Percentiles rank a stretch among this genome's conserved stretches.
Conservation (phyloP, 164 flowering plant genomes). For the Hamamelis virginiana region DNA sequence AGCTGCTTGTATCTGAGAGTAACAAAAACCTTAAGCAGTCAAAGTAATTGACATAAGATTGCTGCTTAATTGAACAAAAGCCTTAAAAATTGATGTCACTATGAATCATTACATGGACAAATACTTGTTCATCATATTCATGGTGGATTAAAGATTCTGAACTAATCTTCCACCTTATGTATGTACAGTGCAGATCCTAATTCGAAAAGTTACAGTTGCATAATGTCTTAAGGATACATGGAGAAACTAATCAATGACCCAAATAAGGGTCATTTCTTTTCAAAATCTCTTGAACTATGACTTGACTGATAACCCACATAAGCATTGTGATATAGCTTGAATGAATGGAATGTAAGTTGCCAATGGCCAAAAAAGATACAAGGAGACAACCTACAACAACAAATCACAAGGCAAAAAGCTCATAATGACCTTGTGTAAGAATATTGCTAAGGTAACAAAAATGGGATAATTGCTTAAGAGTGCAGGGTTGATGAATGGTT, state of each 20-base stretch:
- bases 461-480: slow-evolving; percentile 21
- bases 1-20: too few relatives aligned
- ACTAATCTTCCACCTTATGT: too few relatives aligned
- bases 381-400: background rate
- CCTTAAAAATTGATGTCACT: too few relatives aligned
- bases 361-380: background rate
- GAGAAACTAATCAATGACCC: background rate
- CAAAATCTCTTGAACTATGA: background rate
- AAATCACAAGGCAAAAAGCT: background rate
- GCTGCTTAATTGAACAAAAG: too few relatives aligned
- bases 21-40: too few relatives aligned
- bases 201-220: background rate
- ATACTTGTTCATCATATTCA: too few relatives aligned
- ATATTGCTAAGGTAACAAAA: background rate
- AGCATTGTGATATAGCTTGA: slow-evolving; percentile 7
- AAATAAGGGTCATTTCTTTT: background rate
- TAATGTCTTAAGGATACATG: background rate
- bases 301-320: background rate
- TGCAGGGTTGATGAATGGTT: slow-evolving; percentile 39
- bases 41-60: too few relatives aligned
- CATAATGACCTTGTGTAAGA: background rate
- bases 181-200: background rate
- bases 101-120: too few relatives aligned
- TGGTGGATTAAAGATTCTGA: background rate
- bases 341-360: slow-evolving; percentile 21